Evolutionary conservation across 192 early-diverging fungal genomes (phyloP).

Genomic region (Kickxella alabastrina): DNA sequence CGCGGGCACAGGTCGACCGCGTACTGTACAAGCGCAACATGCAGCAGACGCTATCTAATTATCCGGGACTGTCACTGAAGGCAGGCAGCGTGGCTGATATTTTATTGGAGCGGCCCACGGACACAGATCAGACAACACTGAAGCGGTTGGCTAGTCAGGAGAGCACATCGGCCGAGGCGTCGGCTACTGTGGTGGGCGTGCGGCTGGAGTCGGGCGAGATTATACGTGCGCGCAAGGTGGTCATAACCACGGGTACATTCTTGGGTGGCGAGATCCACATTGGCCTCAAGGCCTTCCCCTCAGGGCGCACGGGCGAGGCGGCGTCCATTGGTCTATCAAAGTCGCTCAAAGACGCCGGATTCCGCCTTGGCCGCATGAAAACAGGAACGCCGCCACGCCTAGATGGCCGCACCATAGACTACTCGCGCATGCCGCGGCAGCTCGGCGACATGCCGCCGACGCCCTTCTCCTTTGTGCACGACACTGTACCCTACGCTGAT

Average conservation of each 20-base stretch:
- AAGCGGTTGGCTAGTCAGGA: constrained; percentile 32
- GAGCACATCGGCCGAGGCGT: constrained; percentile 16
- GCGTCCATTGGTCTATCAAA: constrained; percentile 73
- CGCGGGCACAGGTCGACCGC: constrained; percentile 78
- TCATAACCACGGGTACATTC: constrained; percentile 82
- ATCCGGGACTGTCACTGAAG: constrained; percentile 66
- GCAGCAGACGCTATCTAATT: constrained; percentile 58
- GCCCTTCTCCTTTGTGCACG: constrained; percentile 76
- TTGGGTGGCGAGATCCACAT: constrained; percentile 81
- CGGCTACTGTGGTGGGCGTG: constrained; percentile 55
- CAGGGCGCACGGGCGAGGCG: constrained; percentile 70
- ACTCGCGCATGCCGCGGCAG: constrained; percentile 59
- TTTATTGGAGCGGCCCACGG: constrained; percentile 51
- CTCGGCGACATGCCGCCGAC: constrained; percentile 65
- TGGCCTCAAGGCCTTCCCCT: constrained; percentile 62
- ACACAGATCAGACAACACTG: constrained; percentile 14
- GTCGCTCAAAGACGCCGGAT: constrained; percentile 69
- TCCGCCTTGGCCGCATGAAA: constrained; percentile 73
- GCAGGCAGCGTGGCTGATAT: constrained; percentile 71
- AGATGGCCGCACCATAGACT: constrained; percentile 73
- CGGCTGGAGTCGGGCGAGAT: constrained; percentile 64
- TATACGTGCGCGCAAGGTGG: constrained; percentile 64
- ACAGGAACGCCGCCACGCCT: constrained; percentile 81
- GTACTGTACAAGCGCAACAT: constrained; percentile 73
- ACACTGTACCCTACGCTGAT: constrained; percentile 63